Evolutionary conservation across 2,329 filamentous ascomycete genomes (phyloP).

Genomic region (Xylariaceae sp.): DNA sequence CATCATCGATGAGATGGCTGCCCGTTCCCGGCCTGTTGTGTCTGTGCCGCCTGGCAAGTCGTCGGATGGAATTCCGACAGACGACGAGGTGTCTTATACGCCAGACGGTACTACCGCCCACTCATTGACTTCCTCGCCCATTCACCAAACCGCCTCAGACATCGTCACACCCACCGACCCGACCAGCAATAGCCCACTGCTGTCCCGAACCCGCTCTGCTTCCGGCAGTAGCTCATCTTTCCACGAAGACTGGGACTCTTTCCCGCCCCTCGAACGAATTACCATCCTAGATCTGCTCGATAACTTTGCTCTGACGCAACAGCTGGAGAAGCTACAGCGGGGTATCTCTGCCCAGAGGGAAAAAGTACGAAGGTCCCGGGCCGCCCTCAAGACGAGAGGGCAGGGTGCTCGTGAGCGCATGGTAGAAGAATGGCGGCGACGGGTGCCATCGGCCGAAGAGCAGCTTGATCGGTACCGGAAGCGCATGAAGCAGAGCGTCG

Average conservation of each 20-base stretch:
- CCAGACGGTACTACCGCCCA: slow-evolving; percentile 39
- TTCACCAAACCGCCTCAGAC: slow-evolving; percentile 41
- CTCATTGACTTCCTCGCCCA: slow-evolving; percentile 39
- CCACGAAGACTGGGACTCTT: slow-evolving; percentile 80
- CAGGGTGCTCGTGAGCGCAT: slow-evolving; percentile 79
- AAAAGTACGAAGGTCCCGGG: slow-evolving; percentile 75
- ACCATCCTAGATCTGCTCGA: slow-evolving; percentile 91
- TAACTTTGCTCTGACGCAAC: slow-evolving; percentile 84
- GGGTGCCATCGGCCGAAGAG: slow-evolving; percentile 82
- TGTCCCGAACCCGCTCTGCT: slow-evolving; percentile 75
- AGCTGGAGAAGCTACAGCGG: slow-evolving; percentile 84
- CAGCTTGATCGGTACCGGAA: slow-evolving; percentile 85
- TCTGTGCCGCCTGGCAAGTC: slow-evolving; percentile 34
- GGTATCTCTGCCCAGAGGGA: slow-evolving; percentile 77
- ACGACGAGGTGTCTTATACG: slow-evolving; percentile 40
- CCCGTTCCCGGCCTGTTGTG: slow-evolving; percentile 31
- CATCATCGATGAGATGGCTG: slow-evolving; percentile 41
- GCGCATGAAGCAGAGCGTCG: slow-evolving; percentile 83
- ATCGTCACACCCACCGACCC: slow-evolving; percentile 47
- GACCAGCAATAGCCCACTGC: slow-evolving; percentile 44
- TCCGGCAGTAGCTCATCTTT: slow-evolving; percentile 81
- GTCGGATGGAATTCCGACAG: slow-evolving; percentile 36
- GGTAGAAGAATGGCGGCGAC: slow-evolving; percentile 85
- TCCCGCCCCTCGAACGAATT: slow-evolving; percentile 82
- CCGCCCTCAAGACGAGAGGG: slow-evolving; percentile 70